Evolutionary conservation across 257 asterid species (phyloP).

Genomic region (Solanum clarkiae): DNA sequence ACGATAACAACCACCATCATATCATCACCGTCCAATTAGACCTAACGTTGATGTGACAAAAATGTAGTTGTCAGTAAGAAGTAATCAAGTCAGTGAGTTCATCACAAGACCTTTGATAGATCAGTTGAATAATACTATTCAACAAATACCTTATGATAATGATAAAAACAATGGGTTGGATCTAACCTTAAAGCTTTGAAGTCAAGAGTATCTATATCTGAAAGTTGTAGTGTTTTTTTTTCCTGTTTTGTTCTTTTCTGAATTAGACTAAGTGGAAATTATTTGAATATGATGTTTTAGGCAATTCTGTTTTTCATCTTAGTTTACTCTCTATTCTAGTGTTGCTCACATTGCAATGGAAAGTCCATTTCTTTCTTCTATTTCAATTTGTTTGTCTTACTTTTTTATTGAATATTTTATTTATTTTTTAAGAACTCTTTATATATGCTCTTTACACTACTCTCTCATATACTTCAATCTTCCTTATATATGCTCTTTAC

Average conservation of each 20-base stretch:
- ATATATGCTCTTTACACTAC: too few species aligned
- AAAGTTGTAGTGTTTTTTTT: neutral
- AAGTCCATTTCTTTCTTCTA: neutral
- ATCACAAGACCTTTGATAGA: neutral
- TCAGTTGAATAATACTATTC: neutral
- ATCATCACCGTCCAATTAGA: too few species aligned
- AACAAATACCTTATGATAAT: neutral
- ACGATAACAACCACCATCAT: too few species aligned
- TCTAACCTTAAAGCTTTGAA: neutral
- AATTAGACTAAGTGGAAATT: neutral
- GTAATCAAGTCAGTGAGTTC: neutral
- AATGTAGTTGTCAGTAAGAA: neutral
- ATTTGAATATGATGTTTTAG: neutral
- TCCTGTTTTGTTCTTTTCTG: neutral
- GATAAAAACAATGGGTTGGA: neutral
- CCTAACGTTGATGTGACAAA: too few species aligned
- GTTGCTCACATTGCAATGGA: neutral
- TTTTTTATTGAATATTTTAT: neutral
- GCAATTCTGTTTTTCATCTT: neutral
- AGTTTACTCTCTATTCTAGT: neutral
- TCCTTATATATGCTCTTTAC: too few species aligned
- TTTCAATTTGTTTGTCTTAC: neutral
- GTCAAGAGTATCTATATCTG: neutral
- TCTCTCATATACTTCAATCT: too few species aligned
- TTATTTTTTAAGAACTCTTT: neutral